phyloP scores from a whole-genome alignment of 192 early-diverging fungal genomes.

The Umbelopsis ramanniana region DNA sequence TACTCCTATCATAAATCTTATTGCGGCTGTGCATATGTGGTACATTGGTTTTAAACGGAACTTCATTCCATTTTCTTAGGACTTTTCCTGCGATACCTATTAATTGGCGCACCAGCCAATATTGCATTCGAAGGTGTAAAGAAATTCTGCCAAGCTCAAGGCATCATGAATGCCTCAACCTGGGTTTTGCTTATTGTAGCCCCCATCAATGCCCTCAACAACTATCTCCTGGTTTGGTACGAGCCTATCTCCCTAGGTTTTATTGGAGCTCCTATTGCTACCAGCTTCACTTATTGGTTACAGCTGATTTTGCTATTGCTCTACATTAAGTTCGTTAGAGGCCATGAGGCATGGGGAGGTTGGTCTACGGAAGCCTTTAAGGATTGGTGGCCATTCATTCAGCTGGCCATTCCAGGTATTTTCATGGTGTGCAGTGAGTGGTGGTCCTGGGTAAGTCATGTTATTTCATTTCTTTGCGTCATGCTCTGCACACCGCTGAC shows the following conservation, averaged over 20 bases:
- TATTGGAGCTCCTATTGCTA: conserved; percentile 84
- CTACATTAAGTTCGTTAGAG: conserved; percentile 69
- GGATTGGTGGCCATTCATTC: conserved; percentile 59
- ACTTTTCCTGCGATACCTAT: conserved; percentile 66
- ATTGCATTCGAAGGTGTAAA: conserved; percentile 86
- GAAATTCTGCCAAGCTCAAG: conserved; percentile 89
- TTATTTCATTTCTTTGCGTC: background rate
- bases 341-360: conserved; percentile 84
- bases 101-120: conserved; percentile 77
- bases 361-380: conserved; percentile 75
- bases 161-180: conserved; percentile 71
- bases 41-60: background rate
- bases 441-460: conserved; percentile 50
- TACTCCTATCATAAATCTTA: background rate
- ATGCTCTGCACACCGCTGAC: too few relatives aligned
- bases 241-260: conserved; percentile 68
- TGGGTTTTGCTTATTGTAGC: conserved; percentile 68
- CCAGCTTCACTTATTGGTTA: conserved; percentile 74
- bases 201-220: conserved; percentile 77
- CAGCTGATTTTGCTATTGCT: conserved; percentile 65
- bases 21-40: background rate
- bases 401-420: conserved; percentile 78
- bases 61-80: conserved; percentile 36
- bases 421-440: conserved; percentile 82
- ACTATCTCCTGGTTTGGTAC: conserved; percentile 83